Base-by-base conservation (phyloP, 2,329 filamentous ascomycete species). In the Dactylellina haptotyla region DNA sequence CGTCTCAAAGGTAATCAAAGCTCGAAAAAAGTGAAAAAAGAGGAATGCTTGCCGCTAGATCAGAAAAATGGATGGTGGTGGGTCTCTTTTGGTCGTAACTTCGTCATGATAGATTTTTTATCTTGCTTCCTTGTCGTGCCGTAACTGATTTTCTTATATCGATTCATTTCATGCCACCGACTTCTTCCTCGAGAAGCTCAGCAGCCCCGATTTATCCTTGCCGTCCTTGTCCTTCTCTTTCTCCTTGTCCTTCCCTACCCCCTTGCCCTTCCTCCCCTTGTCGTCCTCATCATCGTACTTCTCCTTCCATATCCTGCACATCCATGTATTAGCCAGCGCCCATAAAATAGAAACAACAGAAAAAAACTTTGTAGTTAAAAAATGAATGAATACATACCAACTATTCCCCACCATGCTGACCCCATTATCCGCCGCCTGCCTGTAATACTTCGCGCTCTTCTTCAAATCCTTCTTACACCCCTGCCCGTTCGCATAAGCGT, bases 351-450 rank as follows among this genome's bases (percentile, higher is more conserved):
- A 6, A 48, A 74, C 37, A 74, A n/a, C 5, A 6, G 6, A 6
- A 34, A 34, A 5, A 34, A 34, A 6, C 32, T 6, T 14, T 14
- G 6, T 34, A 18, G 18, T 23, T n/a, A 46, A 23, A 12, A 10
- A n/a, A 41, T 46, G 41, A 23, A 46, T 9, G 16, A 16, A 25
- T 66, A 86, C 91, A 80, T 85, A 97, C 94, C 95, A 99, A 84
- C 93, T 97, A 80, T 98, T 98, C 63, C 95, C 95, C 65, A 97
- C 90, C 93, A 98, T 98, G 81, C 88, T 96, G 85, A 97, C 93
- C 4, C 95, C 95, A 82, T 95, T 95, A 23, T 90, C 88, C 80
- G 97, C 95, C 4, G 95, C 95, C 83, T 89, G 86, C 20, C 95
- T 89, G 80, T 98, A 98, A 78, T 95, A 92, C 74, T 88, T 90